Base-by-base conservation (phyloP, 176 grass and related monocot species). In the Aegilops umbellulata region DNA sequence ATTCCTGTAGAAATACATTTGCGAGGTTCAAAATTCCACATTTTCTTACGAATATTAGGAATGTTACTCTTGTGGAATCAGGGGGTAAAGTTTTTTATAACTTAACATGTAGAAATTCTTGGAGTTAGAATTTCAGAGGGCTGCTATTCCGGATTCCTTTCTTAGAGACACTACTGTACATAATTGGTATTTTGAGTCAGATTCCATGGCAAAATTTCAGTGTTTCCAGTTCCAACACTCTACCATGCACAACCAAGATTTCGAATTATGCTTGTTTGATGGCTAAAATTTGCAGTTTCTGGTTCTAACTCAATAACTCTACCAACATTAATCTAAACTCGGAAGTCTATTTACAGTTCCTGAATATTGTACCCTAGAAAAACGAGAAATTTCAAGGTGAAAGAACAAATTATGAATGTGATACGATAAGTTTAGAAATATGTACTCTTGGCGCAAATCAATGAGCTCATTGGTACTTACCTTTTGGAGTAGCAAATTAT, bases 1-100 rank as follows among this genome's bases (percentile, higher is more conserved):
- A 74, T 66, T 67, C 60, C 22, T 47, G 57, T 83, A 55, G 73
- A 86, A 82, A 65, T 83, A 39, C 42, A 30, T 79, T 79, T 79
- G 4, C 32, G 6, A 81, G 30, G 0, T 81, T 64, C 6, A 22
- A 82, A 78, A 29, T 74, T 80, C 5, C 13, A 58, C 0, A 12
- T 12, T 41, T 55, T 6, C 23, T 61, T 12, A 30, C 11, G 22
- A 57, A 78, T n/a, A 72, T 61, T 20, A 38, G 75, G 22, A 80
- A 13, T 79, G 30, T 10, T 60, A 69, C 87, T 69, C 42, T 49
- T 80, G 22, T 75, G 44, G 60, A 87, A 64, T 60, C 34, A 55
- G 57, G 30, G 0, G 12, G 20, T 82, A 16, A 4, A 70, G 58
- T 53, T 71, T 39, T 53, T 71, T 39, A 16, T 69, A 13, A 71